Conservation (phyloP, 257 asterid genomes). For the Solanum bulbocastanum region DNA sequence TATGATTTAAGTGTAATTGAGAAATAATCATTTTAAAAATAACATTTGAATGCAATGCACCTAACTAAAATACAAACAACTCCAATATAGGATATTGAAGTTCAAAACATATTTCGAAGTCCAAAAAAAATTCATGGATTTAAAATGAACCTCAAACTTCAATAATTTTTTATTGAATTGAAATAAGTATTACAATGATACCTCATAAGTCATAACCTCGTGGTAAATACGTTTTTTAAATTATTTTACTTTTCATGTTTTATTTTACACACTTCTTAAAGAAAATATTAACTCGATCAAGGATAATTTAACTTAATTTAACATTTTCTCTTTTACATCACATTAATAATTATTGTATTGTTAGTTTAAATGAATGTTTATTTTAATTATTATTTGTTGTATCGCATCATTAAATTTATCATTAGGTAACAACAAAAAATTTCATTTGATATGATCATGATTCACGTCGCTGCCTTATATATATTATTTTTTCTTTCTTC, state of each 20-base stretch:
- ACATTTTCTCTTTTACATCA: not conserved
- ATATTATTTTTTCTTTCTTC: not conserved
- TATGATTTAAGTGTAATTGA: no score
- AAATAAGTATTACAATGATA: no score
- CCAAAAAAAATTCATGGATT: no score
- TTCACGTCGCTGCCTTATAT: no score
- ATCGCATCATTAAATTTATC: no score
- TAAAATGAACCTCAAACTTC: not conserved
- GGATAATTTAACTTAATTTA: not conserved
- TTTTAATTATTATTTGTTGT: no score
- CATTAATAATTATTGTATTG: no score
- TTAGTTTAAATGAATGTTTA: no score
- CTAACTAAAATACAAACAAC: not conserved
- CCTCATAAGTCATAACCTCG: not conserved
- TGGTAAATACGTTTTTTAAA: not conserved
- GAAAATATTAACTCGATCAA: no score
- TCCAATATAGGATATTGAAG: not conserved
- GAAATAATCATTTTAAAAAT: not conserved
- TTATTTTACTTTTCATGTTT: accelerated
- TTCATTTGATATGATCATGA: no score
- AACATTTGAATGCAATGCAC: not conserved
- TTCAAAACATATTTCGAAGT: no score
- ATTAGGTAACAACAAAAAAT: no score
- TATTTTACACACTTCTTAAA: not conserved
- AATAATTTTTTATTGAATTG: not conserved